Evolutionary conservation across 805 yeast species (phyloP).

Genomic region (Schwanniomyces polymorphus): DNA sequence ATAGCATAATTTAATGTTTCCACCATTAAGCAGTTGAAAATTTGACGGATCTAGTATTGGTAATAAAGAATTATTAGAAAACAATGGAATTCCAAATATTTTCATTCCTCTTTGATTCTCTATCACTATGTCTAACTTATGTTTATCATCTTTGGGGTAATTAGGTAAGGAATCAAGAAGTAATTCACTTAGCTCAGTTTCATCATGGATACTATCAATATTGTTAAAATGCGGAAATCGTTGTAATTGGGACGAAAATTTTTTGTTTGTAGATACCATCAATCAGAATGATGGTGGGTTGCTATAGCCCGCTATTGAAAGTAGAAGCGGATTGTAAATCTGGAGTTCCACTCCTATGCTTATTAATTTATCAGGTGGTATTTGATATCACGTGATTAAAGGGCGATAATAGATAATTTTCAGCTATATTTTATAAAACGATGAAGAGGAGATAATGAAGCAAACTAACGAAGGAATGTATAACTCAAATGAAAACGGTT

Average conservation of each 20-base stretch:
- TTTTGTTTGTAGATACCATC: neutral
- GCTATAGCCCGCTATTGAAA: no score
- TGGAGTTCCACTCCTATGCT: neutral
- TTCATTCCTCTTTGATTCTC: conserved; percentile 59
- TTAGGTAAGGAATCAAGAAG: neutral
- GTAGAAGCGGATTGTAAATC: no score
- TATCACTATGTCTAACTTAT: conserved; percentile 21
- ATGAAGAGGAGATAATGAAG: neutral
- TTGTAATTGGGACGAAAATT: neutral
- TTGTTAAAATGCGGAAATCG: neutral
- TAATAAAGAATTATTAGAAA: conserved; percentile 44
- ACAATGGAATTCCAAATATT: conserved; percentile 52
- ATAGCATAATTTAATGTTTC: conserved; percentile 26
- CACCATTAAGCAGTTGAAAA: conserved; percentile 46
- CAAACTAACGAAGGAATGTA: neutral
- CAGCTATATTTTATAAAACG: neutral
- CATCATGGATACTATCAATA: neutral
- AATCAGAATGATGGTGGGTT: neutral
- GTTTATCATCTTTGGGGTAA: conserved; percentile 3
- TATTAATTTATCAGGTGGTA: neutral
- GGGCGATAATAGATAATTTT: neutral
- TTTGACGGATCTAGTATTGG: conserved; percentile 53
- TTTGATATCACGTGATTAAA: neutral
- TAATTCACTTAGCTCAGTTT: neutral
- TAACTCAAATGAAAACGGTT: neutral